Evolutionary conservation across 176 grass and related monocot genomes (phyloP), one percentile per base, ranked within the genome.

Genomic region (Phyllostachys edulis): DNA sequence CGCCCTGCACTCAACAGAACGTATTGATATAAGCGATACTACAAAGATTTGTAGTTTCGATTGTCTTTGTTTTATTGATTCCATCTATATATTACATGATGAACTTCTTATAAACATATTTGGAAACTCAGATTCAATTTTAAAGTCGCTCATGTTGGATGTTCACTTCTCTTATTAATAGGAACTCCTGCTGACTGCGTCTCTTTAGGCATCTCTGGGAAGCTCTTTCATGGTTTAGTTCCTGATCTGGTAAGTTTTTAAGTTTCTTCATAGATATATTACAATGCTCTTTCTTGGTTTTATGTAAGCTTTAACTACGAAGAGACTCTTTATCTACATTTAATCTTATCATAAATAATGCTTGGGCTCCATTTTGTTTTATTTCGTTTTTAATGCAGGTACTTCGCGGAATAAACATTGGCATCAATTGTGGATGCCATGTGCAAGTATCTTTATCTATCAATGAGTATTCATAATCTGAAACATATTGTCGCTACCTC

Each of bases 121-220:
- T 80, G 40, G 24, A 71, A 37, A 78, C 3, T 69, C n/a, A 11
- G 38, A 38, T 41, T 73, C 10, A 38, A 71, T 24, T 66, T 84
- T 5, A 41, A 41, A 14, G 37, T 36, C 37, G 27, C 55, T 16
- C 17, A 5, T 76, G 15, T 40, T 76, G 26, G 47, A 50, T 78
- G 44, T 41, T 41, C 36, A 78, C 38, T 26, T 21, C 80, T 64
- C 26, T 83, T 89, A 23, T 70, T 68, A 63, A 89, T 68, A 98
- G 96, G 96, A 80, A 98, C 52, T 90, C 96, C 96, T 70, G 93
- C 91, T 27, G 96, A 98, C 83, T 98, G 93, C 36, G 89, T 93
- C 60, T 95, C 93, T 65, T 82, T n/a, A n/a, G n/a, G n/a, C n/a
- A n/a, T n/a, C n/a, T n/a, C n/a, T n/a, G n/a, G n/a, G n/a, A n/a